phyloP scores from a whole-genome alignment of 2,329 filamentous ascomycete genomes.

The Blastomyces gilchristii region DNA sequence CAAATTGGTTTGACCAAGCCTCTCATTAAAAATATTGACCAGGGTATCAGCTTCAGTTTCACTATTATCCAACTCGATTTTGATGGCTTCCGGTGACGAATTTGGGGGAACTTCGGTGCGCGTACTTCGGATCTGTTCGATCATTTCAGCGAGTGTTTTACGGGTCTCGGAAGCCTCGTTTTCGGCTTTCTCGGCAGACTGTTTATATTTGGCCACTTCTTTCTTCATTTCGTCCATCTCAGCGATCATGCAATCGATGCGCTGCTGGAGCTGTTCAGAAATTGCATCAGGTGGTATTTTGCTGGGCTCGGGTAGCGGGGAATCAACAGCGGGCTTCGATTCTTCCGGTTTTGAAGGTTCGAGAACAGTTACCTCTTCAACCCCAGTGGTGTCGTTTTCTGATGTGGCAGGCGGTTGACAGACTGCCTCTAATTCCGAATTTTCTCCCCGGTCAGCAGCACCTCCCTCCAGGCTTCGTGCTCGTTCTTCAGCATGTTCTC shows the following conservation, averaged over 20 bases:
- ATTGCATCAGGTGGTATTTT: conserved; percentile 23
- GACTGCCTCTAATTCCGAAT: conserved; percentile 37
- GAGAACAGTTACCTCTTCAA: conserved; percentile 10
- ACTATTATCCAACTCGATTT: conserved; percentile 20
- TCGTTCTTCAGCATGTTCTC: conserved; percentile 74
- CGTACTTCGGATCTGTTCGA: conserved; percentile 65
- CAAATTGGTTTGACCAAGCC: neutral
- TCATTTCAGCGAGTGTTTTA: conserved; percentile 76
- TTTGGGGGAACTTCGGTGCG: conserved; percentile 44
- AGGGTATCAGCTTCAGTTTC: conserved; percentile 28
- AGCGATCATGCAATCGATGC: conserved; percentile 63
- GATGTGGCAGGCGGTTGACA: conserved; percentile 34
- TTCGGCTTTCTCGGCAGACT: conserved; percentile 71
- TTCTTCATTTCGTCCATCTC: conserved; percentile 74
- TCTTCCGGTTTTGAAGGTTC: conserved; percentile 16
- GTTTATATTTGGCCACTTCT: conserved; percentile 67
- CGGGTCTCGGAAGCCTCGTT: conserved; percentile 61
- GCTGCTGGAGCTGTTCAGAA: conserved; percentile 50
- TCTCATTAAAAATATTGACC: conserved; percentile 25
- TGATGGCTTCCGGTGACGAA: conserved; percentile 19
- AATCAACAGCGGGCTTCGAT: conserved; percentile 21
- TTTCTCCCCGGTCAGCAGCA: conserved; percentile 33
- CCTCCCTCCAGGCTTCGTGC: conserved; percentile 61
- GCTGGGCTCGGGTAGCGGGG: conserved; percentile 28
- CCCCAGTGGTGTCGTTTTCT: conserved; percentile 12